Evolutionary conservation across 805 yeast species (phyloP).

Genomic region (Teunomyces gatunensis): DNA sequence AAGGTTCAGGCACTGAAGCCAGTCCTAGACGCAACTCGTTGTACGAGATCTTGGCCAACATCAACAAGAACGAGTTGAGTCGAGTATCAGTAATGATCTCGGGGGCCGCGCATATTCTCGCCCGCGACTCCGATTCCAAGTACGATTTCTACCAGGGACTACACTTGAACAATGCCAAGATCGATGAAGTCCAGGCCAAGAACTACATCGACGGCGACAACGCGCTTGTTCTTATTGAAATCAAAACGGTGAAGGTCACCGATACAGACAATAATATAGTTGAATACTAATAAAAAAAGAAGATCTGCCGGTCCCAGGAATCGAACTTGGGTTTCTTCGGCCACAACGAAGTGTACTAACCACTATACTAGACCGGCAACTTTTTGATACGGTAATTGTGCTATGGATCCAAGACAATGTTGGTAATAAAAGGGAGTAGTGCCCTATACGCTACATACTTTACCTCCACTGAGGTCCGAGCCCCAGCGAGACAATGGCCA

Average conservation of each 20-base stretch:
- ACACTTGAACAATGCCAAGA: constrained; percentile 62
- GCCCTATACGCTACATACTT: not conserved
- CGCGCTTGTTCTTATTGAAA: constrained; percentile 62
- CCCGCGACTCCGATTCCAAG: constrained; percentile 34
- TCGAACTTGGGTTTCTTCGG: constrained; percentile 51
- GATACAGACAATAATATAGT: constrained; percentile 66
- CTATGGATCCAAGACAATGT: not conserved
- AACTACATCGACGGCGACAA: constrained; percentile 50
- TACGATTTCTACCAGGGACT: constrained; percentile 59
- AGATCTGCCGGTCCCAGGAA: constrained; percentile 48
- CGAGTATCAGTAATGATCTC: constrained; percentile 78
- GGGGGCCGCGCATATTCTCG: constrained; percentile 64
- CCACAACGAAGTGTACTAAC: constrained; percentile 51
- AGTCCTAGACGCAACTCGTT: constrained; percentile 17
- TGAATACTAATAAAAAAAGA: constrained; percentile 24
- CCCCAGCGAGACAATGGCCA: constrained; percentile 57
- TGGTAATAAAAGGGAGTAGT: too few relatives aligned
- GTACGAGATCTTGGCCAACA: constrained; percentile 58
- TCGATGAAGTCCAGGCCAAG: constrained; percentile 63
- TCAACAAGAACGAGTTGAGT: constrained; percentile 78
- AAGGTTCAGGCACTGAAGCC: not conserved
- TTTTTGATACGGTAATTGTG: not conserved
- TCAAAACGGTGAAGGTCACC: constrained; percentile 72
- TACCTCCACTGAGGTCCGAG: constrained; percentile 20
- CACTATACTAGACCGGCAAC: constrained; percentile 49